Evolutionary conservation across 2,329 filamentous ascomycete species (phyloP).

Genomic region (Ophiostoma pallidulum): DNA sequence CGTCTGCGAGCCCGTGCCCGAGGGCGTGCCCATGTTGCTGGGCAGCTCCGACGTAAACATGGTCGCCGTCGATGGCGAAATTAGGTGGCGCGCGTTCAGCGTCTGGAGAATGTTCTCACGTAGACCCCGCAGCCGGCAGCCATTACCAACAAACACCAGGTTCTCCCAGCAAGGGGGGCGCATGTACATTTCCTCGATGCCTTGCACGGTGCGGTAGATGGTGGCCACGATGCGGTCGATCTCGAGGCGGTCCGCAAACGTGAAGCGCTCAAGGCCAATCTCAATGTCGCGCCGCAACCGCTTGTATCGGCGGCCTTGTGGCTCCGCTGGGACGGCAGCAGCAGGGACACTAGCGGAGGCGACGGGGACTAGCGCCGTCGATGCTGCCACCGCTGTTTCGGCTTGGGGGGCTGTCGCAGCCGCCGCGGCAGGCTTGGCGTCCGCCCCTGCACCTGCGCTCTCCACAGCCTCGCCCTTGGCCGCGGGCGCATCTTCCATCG

Average conservation of each 20-base stretch:
- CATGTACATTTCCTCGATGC: conserved; percentile 75
- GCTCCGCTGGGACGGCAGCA: conserved; percentile 12
- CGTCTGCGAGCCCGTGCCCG: conserved; percentile 84
- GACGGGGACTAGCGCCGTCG: conserved; percentile 4
- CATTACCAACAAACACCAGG: conserved; percentile 85
- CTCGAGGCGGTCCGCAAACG: conserved; percentile 57
- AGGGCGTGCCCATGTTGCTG: conserved; percentile 83
- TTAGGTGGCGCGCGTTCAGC: conserved; percentile 71
- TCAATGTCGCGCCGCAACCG: conserved; percentile 57
- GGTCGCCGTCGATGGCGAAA: conserved; percentile 85
- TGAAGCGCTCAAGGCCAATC: conserved; percentile 67
- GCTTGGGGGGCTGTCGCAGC: background rate
- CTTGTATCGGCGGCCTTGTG: conserved; percentile 17
- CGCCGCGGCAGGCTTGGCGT: background rate
- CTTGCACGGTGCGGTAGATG: conserved; percentile 74
- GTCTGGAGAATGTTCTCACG: conserved; percentile 79
- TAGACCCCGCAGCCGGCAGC: conserved; percentile 64
- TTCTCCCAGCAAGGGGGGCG: conserved; percentile 85
- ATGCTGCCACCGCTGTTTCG: conserved; percentile 2
- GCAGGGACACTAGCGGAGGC: conserved; percentile 3
- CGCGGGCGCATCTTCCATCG: conserved; percentile 10
- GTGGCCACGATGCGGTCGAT: conserved; percentile 76
- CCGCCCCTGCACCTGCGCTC: background rate
- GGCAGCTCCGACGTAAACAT: conserved; percentile 97
- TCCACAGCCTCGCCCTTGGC: conserved; percentile 1